Evolutionary conservation across 2,329 filamentous ascomycete genomes (phyloP).

Genomic region (Trichoderma harzianum): DNA sequence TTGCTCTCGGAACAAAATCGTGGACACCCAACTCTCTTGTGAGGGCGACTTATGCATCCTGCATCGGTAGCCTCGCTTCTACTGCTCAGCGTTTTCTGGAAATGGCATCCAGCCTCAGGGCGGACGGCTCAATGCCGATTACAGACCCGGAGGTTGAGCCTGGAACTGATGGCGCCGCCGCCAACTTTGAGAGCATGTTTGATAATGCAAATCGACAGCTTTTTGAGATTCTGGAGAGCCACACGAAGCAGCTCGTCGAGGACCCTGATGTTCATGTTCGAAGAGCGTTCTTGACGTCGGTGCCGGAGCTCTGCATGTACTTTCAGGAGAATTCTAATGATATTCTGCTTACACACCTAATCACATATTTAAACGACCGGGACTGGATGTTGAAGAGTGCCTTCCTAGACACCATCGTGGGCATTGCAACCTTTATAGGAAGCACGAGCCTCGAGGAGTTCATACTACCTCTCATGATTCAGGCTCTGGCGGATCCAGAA

Average conservation of each 20-base stretch:
- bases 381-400: constrained; percentile 97
- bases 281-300: constrained; percentile 85
- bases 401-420: constrained; percentile 93
- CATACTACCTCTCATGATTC: constrained; percentile 91
- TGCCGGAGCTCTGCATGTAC: constrained; percentile 89
- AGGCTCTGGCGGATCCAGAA: constrained; percentile 87
- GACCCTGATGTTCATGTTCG: constrained; percentile 83
- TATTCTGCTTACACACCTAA: constrained; percentile 91
- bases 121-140: constrained; percentile 75
- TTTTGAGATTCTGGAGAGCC: constrained; percentile 76
- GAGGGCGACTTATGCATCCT: constrained; percentile 88
- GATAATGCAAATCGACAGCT: constrained; percentile 83
- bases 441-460: constrained; percentile 90
- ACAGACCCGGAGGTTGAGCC: constrained; percentile 78
- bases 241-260: constrained; percentile 86
- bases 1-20: constrained; percentile 45
- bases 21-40: constrained; percentile 62
- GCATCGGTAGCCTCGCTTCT: constrained; percentile 80
- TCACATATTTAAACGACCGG: constrained; percentile 93
- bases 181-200: constrained; percentile 77
- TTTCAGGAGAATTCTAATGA: constrained; percentile 93
- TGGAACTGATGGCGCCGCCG: constrained; percentile 56
- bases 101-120: constrained; percentile 81
- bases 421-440: constrained; percentile 86
- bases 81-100: constrained; percentile 84